Percentiles rank a stretch among this genome's conserved stretches.
These are phyloP conservation scores for Ceratocystis colombiana DNA, from an alignment of 2,329 filamentous ascomycete species.

Conservation along the genomic window DNA sequence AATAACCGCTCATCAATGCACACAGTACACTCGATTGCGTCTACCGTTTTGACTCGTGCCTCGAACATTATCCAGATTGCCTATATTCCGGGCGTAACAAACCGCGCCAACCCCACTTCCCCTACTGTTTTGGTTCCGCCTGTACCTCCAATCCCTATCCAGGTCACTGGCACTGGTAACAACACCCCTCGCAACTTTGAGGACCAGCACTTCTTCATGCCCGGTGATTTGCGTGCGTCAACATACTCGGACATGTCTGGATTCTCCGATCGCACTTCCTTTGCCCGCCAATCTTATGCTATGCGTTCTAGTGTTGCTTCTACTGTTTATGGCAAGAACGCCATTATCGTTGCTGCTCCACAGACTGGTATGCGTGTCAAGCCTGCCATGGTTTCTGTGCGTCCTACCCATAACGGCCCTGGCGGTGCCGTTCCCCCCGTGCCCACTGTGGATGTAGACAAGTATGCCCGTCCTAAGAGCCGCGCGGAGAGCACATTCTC, in stretches of 20 bases:
- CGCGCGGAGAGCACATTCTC: constrained; percentile 49
- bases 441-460: constrained; percentile 57
- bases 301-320: constrained; percentile 71
- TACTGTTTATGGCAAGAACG: constrained; percentile 87
- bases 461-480: constrained; percentile 48
- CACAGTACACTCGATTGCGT: constrained; percentile 85
- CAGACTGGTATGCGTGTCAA: constrained; percentile 81
- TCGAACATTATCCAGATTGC: constrained; percentile 99
- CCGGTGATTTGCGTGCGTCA: constrained; percentile 79
- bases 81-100: constrained; percentile 94
- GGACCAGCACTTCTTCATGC: constrained; percentile 89
- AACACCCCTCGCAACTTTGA: constrained; percentile 47
- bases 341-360: constrained; percentile 69
- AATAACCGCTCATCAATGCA: constrained; percentile 66
- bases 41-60: constrained; percentile 85
- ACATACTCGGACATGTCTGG: constrained; percentile 72
- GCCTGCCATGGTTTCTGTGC: constrained; percentile 87
- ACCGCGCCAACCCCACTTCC: constrained; percentile 75
- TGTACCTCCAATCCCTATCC: constrained; percentile 77
- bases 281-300: constrained; percentile 48
- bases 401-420: constrained; percentile 45
- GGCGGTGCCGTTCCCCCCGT: constrained; percentile 57
- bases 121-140: constrained; percentile 76
- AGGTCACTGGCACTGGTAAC: constrained; percentile 41
- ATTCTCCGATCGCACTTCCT: constrained; percentile 52